Base-by-base conservation (phyloP, 139 green algal species). In the Coccomyxa sp. region DNA sequence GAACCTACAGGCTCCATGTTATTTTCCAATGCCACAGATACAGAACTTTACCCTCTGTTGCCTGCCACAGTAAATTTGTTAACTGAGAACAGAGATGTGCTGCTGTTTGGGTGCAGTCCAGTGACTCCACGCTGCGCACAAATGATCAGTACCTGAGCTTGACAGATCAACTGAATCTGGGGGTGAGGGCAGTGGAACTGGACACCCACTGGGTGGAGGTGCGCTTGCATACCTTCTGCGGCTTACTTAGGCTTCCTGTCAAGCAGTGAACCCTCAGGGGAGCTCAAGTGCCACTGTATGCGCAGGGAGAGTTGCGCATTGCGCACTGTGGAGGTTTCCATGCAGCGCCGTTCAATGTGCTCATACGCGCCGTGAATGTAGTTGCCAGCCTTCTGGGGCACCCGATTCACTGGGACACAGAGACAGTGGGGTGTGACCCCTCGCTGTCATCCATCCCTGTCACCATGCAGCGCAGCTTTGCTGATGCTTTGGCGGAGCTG, bases 241-340 rank as follows among this genome's bases (percentile, higher is more conserved):
- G 38, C 3, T 51, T 51, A 51, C 3, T 51, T 11, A 51, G 38
- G 38, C 38, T 51, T 51, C 38, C 38, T 51, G 3, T 11, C 3
- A 51, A 51, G 38, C 38, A 51, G 38, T 51, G 38, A 51, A 51
- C 7, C 38, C 38, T 51, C 7, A 51, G 38, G 38, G 38, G 7
- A 51, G 38, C 3, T 51, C 7, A 51, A 51, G 38, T 3, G 38
- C 38, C 38, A 51, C 38, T 7, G 38, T 51, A 11, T 51, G 38
- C 82, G 60, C 83, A 92, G 88, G 90, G 87, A 30, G 80, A 77
- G 15, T 84, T 96, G 51, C 86, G 89, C 76, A 93, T 95, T 30
- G 90, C 92, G 13, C 93, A 96, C 86, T 96, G 93, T 81, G 93
- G 93, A 45, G 93, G 93, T 28, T 84, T 95, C 31, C 89, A 95